Percentiles rank a stretch among this genome's conserved stretches.
These are phyloP conservation scores for Jatropha multifida DNA, from an alignment of 441 rosid species.

Conservation along the genomic window DNA sequence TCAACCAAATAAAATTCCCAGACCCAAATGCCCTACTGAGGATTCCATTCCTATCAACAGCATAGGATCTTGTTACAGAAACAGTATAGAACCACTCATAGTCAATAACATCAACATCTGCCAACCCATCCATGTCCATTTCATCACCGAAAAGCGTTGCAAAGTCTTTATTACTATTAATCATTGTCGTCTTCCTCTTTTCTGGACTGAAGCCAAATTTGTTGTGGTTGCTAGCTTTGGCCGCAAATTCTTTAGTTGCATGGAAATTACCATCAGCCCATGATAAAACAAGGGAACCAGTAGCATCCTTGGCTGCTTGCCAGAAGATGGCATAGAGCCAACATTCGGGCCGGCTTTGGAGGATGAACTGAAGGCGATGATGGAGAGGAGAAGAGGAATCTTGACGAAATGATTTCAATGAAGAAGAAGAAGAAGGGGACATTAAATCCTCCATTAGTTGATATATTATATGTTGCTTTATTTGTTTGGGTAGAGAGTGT, in stretches of 20 bases:
- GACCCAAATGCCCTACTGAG: conserved; percentile 36
- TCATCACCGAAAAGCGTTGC: conserved; percentile 27
- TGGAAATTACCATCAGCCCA: conserved; percentile 48
- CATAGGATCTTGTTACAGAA: conserved; percentile 32
- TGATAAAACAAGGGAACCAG: conserved; percentile 34
- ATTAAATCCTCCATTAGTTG: conserved; percentile 30
- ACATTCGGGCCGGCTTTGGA: conserved; percentile 47
- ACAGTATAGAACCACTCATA: conserved; percentile 38
- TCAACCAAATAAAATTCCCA: conserved; percentile 37
- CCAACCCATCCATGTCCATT: conserved; percentile 28
- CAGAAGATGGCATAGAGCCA: conserved; percentile 60
- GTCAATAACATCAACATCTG: conserved; percentile 26
- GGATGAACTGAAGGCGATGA: conserved; percentile 41
- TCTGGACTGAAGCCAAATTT: conserved; percentile 23
- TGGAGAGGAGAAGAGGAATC: conserved; percentile 33
- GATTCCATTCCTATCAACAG: conserved; percentile 28
- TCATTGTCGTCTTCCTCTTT: conserved; percentile 11
- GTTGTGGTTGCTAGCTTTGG: conserved; percentile 3
- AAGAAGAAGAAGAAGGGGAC: conserved; percentile 31
- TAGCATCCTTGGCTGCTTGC: conserved; percentile 38
- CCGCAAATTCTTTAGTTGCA: conserved; percentile 21
- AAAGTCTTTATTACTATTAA: conserved; percentile 8
- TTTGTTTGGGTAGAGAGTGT: no score
- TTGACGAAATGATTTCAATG: conserved; percentile 18
- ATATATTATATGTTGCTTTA: no score